Conservation (phyloP, 371 early-diverging fungal species). For the Apophysomyces elegans region DNA sequence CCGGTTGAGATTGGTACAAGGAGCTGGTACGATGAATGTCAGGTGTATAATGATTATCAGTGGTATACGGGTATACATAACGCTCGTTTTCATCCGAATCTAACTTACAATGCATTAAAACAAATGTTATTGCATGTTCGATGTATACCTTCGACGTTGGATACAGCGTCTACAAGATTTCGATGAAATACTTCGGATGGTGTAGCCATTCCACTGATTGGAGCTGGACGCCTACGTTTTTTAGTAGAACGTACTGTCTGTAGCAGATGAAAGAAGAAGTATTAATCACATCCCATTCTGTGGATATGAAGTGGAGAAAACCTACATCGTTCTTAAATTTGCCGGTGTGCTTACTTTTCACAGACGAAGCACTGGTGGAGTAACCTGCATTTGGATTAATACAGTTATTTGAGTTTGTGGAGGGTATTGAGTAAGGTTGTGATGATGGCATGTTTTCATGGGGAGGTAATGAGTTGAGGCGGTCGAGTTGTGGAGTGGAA, state of each 20-base stretch:
- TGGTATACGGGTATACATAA: constrained; percentile 50
- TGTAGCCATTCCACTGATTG: constrained; percentile 36
- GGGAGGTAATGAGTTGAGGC: neutral
- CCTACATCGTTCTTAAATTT: neutral
- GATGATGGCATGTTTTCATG: neutral
- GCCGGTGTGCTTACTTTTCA: neutral
- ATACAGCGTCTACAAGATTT: constrained; percentile 42
- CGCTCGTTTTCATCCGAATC: constrained; percentile 57
- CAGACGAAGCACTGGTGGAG: constrained; percentile 3
- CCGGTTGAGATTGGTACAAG: constrained; percentile 30
- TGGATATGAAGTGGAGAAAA: neutral
- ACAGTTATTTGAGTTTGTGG: neutral
- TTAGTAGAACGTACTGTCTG: constrained; percentile 16
- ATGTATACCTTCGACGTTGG: constrained; percentile 39
- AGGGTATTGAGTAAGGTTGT: neutral
- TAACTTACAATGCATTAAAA: constrained; percentile 12
- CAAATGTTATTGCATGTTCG: neutral
- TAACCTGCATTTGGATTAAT: neutral
- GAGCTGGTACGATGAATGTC: constrained; percentile 17
- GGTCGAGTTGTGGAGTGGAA: neutral
- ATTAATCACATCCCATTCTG: too few species aligned
- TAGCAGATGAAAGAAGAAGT: neutral
- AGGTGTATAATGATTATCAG: constrained; percentile 1
- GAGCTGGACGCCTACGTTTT: constrained; percentile 36
- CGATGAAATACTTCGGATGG: constrained; percentile 45